Percentiles rank a stretch among this genome's conserved stretches.
Conservation (phyloP, 352 stramenopile genomes). For the Saprolegnia parasitica region DNA sequence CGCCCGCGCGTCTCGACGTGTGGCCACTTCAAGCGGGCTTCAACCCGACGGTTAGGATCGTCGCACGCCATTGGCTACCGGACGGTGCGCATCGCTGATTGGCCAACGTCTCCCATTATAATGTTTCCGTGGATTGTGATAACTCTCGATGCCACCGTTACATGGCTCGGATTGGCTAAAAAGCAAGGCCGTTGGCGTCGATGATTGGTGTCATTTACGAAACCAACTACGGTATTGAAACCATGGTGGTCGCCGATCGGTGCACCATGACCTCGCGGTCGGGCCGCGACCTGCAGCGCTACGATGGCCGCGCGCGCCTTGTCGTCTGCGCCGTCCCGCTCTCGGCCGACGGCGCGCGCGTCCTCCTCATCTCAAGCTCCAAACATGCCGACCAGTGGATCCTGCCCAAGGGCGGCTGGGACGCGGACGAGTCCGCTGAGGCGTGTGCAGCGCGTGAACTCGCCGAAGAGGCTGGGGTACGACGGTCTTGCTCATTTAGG, state of each 20-base stretch:
- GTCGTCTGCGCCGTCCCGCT: constrained; percentile 47
- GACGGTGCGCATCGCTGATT: too few species aligned
- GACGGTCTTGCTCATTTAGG: neutral
- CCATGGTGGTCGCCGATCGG: neutral
- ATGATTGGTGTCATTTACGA: neutral
- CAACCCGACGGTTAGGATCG: too few species aligned
- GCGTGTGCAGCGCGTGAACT: constrained; percentile 90
- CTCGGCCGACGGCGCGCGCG: constrained; percentile 4
- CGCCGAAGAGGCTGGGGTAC: constrained; percentile 91
- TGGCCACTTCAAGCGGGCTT: too few species aligned
- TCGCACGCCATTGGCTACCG: too few species aligned
- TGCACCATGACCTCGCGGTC: constrained; percentile 36
- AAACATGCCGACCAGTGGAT: constrained; percentile 90
- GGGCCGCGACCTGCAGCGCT: constrained; percentile 61
- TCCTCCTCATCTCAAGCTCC: constrained; percentile 86
- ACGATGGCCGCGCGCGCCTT: constrained; percentile 51
- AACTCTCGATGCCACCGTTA: neutral
- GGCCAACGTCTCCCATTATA: neutral
- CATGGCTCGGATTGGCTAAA: too few species aligned
- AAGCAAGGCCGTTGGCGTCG: neutral
- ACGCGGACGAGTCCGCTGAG: constrained; percentile 87
- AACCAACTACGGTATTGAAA: neutral
- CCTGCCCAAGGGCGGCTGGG: constrained; percentile 96
- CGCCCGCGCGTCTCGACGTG: too few species aligned
- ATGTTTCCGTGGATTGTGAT: neutral